Conservation (phyloP, 345 rosid species). For the Luvunga scandens region DNA sequence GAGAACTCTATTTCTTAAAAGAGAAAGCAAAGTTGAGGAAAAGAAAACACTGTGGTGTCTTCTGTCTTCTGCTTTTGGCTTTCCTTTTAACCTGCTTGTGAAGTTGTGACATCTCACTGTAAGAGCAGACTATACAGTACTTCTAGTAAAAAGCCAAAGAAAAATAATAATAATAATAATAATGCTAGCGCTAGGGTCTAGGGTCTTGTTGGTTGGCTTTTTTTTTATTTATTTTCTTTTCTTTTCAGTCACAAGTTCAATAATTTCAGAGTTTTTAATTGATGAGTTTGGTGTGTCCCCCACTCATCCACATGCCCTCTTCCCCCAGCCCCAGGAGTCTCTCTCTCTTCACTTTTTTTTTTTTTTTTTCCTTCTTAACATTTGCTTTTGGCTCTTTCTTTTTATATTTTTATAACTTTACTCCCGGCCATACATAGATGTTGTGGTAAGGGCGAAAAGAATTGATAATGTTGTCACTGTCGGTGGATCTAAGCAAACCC, state of each 20-base stretch:
- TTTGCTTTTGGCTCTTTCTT: constrained; percentile 14
- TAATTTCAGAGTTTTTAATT: constrained; percentile 31
- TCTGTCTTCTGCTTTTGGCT: constrained; percentile 28
- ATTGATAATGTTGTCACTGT: constrained; percentile 24
- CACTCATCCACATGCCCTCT: constrained; percentile 68
- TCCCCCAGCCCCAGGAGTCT: constrained; percentile 51
- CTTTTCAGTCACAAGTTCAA: constrained; percentile 36
- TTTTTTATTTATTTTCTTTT: constrained; percentile 2
- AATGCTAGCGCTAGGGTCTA: neutral
- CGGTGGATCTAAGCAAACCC: constrained; percentile 27
- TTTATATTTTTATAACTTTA: neutral
- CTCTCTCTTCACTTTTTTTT: neutral
- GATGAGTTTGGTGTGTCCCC: constrained; percentile 54
- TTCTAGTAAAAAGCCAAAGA: neutral
- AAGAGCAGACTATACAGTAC: constrained; percentile 1
- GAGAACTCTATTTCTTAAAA: constrained; percentile 22
- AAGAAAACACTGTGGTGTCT: constrained; percentile 7
- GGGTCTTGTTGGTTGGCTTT: neutral
- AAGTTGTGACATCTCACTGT: constrained; percentile 12
- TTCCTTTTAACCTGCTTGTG: constrained; percentile 6
- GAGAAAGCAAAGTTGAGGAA: constrained; percentile 9
- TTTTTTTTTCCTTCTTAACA: neutral
- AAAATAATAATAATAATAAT: no score
- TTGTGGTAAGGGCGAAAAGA: constrained; percentile 12
- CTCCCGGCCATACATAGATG: constrained; percentile 11